Evolutionary conservation across 2,329 filamentous ascomycete species (phyloP).

Genomic region (Sphaerulina musiva): DNA sequence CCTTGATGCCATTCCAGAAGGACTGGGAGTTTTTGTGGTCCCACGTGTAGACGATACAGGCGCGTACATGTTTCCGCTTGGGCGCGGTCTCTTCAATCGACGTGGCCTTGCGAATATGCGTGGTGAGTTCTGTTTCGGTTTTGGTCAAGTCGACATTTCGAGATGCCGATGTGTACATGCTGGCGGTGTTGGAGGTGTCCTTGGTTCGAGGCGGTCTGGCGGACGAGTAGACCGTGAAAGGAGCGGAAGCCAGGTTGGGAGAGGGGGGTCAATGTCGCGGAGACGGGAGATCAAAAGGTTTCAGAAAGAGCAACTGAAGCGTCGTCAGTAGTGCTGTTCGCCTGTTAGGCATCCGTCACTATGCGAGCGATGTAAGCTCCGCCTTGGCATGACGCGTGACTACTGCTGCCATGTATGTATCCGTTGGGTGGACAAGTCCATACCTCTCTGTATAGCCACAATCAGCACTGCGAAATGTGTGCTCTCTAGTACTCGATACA

Average conservation of each 20-base stretch:
- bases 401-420: too few species aligned
- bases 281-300: not conserved
- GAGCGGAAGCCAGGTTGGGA: constrained; percentile 10
- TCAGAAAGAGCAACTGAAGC: not conserved
- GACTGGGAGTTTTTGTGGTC: constrained; percentile 92
- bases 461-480: too few species aligned
- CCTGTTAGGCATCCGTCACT: constrained; percentile 11
- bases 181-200: constrained; percentile 9
- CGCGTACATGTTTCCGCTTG: constrained; percentile 91
- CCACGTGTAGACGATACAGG: constrained; percentile 98
- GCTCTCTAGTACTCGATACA: too few species aligned
- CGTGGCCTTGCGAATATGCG: constrained; percentile 62
- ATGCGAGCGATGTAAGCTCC: constrained; percentile 1
- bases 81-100: constrained; percentile 56
- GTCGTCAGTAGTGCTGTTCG: not conserved
- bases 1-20: constrained; percentile 98
- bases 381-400: constrained; percentile 4
- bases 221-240: constrained; percentile 18
- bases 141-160: constrained; percentile 58
- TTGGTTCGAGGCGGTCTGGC: constrained; percentile 7
- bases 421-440: too few species aligned
- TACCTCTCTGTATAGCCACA: too few species aligned
- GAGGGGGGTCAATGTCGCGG: not conserved
- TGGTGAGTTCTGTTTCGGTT: constrained; percentile 59
- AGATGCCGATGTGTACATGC: constrained; percentile 38